Evolutionary conservation across 768 basidiomycete species (phyloP).

Genomic region (Coprinopsis cinerea): DNA sequence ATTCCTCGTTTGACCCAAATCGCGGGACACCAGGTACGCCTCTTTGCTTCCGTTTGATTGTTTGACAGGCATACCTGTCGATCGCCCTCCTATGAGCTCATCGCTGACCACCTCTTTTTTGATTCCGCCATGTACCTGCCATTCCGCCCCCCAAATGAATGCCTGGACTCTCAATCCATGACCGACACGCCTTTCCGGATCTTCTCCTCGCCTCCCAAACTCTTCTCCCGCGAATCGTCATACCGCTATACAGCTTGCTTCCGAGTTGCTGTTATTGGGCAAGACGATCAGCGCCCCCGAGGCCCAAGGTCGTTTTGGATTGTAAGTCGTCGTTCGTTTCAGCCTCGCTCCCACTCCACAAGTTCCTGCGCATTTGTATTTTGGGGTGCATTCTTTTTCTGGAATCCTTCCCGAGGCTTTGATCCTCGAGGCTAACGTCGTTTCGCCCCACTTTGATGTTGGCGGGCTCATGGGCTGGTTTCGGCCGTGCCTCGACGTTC

Average conservation of each 20-base stretch:
- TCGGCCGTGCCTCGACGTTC: background rate
- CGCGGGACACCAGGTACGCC: conserved; percentile 68
- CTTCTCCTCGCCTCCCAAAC: background rate
- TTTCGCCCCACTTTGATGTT: background rate
- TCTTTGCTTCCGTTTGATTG: background rate
- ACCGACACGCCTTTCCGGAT: too few species aligned
- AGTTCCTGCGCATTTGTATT: conserved; percentile 8
- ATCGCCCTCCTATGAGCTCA: conserved; percentile 6
- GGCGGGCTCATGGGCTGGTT: too few species aligned
- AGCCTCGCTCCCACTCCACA: conserved; percentile 8
- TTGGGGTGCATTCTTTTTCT: background rate
- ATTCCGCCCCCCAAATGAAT: too few species aligned
- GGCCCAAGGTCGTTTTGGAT: conserved; percentile 65
- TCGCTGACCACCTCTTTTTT: background rate
- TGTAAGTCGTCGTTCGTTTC: conserved; percentile 40
- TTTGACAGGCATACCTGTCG: background rate
- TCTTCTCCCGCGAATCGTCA: conserved; percentile 5
- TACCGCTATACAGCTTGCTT: conserved; percentile 46
- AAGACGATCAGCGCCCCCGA: conserved; percentile 60
- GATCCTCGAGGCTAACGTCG: background rate
- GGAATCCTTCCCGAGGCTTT: background rate
- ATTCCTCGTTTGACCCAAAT: conserved; percentile 64
- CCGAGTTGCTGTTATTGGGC: conserved; percentile 74
- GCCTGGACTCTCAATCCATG: too few species aligned
- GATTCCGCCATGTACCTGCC: too few species aligned